Evolutionary conservation across 2,329 filamentous ascomycete genomes (phyloP).

Genomic region (Fusarium xyrophilum): DNA sequence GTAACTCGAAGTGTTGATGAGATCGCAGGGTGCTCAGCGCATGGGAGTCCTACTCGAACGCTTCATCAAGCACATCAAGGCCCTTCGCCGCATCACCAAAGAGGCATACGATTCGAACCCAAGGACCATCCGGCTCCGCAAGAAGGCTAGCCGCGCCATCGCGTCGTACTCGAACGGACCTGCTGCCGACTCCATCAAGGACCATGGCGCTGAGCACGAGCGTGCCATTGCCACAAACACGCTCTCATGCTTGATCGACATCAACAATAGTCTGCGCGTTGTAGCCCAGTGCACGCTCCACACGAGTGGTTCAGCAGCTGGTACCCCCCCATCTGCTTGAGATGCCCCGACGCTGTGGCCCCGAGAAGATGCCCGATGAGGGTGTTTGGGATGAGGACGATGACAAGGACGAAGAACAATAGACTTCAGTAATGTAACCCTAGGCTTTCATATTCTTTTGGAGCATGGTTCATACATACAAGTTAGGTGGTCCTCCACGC

Average conservation of each 20-base stretch:
- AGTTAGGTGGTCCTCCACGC: no score
- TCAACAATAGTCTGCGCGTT: accelerated
- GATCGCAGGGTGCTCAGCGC: accelerated
- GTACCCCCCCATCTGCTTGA: no score
- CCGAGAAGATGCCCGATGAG: not conserved
- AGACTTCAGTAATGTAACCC: no score
- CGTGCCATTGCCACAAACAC: accelerated
- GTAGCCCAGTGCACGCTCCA: accelerated
- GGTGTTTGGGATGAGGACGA: no score
- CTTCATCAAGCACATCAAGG: not conserved
- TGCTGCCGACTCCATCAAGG: accelerated
- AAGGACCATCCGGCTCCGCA: accelerated
- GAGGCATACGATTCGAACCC: accelerated
- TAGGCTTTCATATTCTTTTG: no score
- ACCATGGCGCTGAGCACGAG: not conserved
- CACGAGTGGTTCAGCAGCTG: not conserved
- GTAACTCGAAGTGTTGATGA: not conserved
- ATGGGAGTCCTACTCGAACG: accelerated
- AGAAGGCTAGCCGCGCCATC: accelerated
- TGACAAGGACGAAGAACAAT: no score
- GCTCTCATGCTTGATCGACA: not conserved
- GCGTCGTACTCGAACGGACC: accelerated
- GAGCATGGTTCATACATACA: no score
- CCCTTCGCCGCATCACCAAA: accelerated
- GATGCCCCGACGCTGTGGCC: accelerated